Conservation (phyloP, 2,329 filamentous ascomycete genomes). For the Fusarium udum region DNA sequence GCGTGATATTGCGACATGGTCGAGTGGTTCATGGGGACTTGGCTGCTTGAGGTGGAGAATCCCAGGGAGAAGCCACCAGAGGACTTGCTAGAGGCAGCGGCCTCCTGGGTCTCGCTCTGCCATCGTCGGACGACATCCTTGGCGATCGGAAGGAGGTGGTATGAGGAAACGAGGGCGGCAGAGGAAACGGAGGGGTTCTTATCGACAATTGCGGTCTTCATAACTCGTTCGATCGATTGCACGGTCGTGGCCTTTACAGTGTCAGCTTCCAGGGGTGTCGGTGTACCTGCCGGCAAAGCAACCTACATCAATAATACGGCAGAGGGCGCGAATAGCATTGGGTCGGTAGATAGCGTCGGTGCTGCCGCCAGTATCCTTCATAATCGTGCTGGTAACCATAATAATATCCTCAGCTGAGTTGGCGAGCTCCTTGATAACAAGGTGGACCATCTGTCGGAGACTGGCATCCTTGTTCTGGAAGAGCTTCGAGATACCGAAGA, state of each 20-base stretch:
- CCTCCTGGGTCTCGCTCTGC: slow-evolving; percentile 98
- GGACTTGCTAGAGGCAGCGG: slow-evolving; percentile 88
- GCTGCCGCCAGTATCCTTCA: slow-evolving; percentile 98
- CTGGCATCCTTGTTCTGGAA: slow-evolving; percentile 99
- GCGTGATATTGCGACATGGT: slow-evolving; percentile 99
- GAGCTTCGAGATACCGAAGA: slow-evolving; percentile 98
- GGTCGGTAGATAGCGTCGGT: slow-evolving; percentile 94
- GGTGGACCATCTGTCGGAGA: slow-evolving; percentile 97
- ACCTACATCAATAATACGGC: slow-evolving; percentile 93
- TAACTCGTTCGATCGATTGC: slow-evolving; percentile 95
- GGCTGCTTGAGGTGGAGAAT: slow-evolving; percentile 81
- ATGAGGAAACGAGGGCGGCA: slow-evolving; percentile 93
- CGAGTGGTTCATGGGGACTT: slow-evolving; percentile 86
- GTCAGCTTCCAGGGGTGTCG: slow-evolving; percentile 43
- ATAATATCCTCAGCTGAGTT: slow-evolving; percentile 97
- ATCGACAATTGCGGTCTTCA: slow-evolving; percentile 99
- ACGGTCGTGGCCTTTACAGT: slow-evolving; percentile 83
- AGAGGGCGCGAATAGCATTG: slow-evolving; percentile 94
- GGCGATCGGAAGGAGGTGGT: slow-evolving; percentile 95
- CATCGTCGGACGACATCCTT: slow-evolving; percentile 95
- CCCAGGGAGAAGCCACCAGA: slow-evolving; percentile 90
- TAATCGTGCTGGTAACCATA: slow-evolving; percentile 99
- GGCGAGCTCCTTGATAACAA: slow-evolving; percentile 97
- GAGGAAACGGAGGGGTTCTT: slow-evolving; percentile 98
- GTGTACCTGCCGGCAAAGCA: slow-evolving; percentile 18